A percentile compares a stretch with the other conserved stretches of the same genome.
Evolutionary conservation across 2,329 filamentous ascomycete species (phyloP).

Genomic region (Diaporthe velutina): DNA sequence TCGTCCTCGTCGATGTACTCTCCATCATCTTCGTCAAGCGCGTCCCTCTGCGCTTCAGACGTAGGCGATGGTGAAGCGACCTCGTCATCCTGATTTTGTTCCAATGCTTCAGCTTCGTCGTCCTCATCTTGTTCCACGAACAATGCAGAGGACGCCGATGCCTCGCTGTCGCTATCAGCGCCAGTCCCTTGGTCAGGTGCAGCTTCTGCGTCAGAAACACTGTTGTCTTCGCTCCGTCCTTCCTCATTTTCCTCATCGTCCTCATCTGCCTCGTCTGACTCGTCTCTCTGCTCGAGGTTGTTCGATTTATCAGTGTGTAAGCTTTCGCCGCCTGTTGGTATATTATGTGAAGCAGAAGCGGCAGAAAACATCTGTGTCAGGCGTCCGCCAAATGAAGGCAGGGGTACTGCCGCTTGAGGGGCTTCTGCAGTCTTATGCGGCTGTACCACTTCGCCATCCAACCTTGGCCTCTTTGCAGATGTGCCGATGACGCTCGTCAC

Average conservation of each 20-base stretch:
- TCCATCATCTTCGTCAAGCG: conserved; percentile 45
- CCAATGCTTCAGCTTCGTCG: background rate
- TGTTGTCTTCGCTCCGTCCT: conserved; percentile 39
- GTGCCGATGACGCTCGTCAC: conserved; percentile 75
- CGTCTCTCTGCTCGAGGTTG: conserved; percentile 35
- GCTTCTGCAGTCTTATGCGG: conserved; percentile 48
- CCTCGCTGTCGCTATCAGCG: conserved; percentile 22
- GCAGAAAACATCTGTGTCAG: conserved; percentile 60
- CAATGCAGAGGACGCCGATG: conserved; percentile 16
- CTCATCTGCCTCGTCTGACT: conserved; percentile 36
- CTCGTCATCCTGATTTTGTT: conserved; percentile 20
- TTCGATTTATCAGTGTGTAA: conserved; percentile 40
- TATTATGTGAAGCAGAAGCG: conserved; percentile 45
- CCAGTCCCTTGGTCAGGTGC: background rate
- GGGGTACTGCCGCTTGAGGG: conserved; percentile 43
- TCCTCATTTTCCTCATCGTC: conserved; percentile 48
- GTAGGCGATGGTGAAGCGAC: conserved; percentile 11
- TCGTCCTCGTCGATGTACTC: conserved; percentile 67
- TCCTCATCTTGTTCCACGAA: conserved; percentile 35
- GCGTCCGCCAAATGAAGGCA: conserved; percentile 59
- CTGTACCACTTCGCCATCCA: conserved; percentile 52
- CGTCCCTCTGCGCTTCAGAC: conserved; percentile 42
- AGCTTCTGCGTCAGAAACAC: conserved; percentile 37
- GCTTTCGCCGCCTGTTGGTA: conserved; percentile 40
- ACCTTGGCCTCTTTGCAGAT: conserved; percentile 60